These are phyloP conservation scores for Boletus eberwhitei DNA, from an alignment of 768 basidiomycete species.

Conservation along the genomic window DNA sequence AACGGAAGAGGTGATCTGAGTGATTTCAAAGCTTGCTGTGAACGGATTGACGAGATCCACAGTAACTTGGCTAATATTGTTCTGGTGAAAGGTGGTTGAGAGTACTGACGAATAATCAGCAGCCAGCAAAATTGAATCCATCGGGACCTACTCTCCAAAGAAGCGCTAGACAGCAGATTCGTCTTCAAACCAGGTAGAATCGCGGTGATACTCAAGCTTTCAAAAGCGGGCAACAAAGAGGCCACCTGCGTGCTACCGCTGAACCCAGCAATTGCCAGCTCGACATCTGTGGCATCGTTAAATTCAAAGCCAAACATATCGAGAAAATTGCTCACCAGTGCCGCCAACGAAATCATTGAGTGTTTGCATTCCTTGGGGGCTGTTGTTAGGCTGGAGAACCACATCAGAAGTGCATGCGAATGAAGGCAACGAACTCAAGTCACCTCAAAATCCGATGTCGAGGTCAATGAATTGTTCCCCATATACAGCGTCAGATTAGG, in stretches of 20 bases:
- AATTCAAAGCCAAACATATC: neutral
- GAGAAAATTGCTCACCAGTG: conserved; percentile 37
- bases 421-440: neutral
- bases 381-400: conserved; percentile 51
- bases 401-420: conserved; percentile 1
- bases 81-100: conserved; percentile 55
- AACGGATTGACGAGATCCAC: conserved; percentile 68
- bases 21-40: conserved; percentile 55
- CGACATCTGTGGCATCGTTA: conserved; percentile 41
- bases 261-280: conserved; percentile 55
- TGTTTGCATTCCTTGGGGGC: conserved; percentile 56
- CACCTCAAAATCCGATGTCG: conserved; percentile 52
- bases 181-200: conserved; percentile 60
- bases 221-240: conserved; percentile 59
- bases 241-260: conserved; percentile 55
- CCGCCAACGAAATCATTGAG: conserved; percentile 66
- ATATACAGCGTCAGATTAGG: conserved; percentile 56
- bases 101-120: conserved; percentile 41
- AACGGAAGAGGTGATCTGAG: conserved; percentile 57
- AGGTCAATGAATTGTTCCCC: conserved; percentile 56
- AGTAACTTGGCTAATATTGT: conserved; percentile 63
- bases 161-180: conserved; percentile 52
- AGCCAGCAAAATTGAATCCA: neutral
- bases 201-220: conserved; percentile 52
- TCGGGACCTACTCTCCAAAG: conserved; percentile 45